A percentile compares a stretch with the other conserved stretches of the same genome.
Evolutionary conservation across 768 basidiomycete genomes (phyloP).

Genomic region (Boletus reticulatus): DNA sequence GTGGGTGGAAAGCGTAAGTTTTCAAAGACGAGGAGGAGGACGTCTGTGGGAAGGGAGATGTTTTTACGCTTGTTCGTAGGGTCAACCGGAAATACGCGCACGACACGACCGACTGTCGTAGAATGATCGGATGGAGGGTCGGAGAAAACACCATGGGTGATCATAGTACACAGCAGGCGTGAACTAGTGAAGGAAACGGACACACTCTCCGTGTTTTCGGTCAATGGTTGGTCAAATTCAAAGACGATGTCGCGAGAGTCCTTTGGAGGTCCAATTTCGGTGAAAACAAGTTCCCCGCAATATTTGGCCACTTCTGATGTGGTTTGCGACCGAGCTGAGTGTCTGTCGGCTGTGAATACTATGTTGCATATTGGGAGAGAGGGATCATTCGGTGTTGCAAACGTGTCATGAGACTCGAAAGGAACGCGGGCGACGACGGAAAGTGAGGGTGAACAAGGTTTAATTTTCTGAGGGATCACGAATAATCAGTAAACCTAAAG

Average conservation of each 20-base stretch:
- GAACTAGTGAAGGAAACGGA: slow-evolving; percentile 8
- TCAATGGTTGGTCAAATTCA: slow-evolving; percentile 4
- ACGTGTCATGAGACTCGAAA: not conserved
- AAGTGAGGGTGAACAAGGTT: not conserved
- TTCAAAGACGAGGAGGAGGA: slow-evolving; percentile 8
- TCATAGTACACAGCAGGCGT: not conserved
- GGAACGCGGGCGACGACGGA: not conserved
- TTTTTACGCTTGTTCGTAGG: not conserved
- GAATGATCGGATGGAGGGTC: not conserved
- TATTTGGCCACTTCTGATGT: no score
- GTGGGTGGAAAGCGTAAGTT: not conserved
- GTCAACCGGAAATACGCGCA: not conserved
- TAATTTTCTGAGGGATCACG: not conserved
- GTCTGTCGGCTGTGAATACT: not conserved
- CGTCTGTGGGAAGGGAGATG: slow-evolving; percentile 4
- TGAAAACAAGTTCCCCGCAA: slow-evolving; percentile 2
- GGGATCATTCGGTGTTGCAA: not conserved
- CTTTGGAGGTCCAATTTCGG: not conserved
- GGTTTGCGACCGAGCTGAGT: not conserved
- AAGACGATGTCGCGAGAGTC: not conserved
- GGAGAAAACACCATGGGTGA: not conserved
- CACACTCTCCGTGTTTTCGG: slow-evolving; percentile 10
- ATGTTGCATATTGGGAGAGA: slow-evolving; percentile 1
- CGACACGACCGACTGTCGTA: slow-evolving; percentile 1
- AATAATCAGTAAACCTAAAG: not conserved